phyloP scores from a whole-genome alignment of 1,139 yeast genomes.

The Candida neerlandica region DNA sequence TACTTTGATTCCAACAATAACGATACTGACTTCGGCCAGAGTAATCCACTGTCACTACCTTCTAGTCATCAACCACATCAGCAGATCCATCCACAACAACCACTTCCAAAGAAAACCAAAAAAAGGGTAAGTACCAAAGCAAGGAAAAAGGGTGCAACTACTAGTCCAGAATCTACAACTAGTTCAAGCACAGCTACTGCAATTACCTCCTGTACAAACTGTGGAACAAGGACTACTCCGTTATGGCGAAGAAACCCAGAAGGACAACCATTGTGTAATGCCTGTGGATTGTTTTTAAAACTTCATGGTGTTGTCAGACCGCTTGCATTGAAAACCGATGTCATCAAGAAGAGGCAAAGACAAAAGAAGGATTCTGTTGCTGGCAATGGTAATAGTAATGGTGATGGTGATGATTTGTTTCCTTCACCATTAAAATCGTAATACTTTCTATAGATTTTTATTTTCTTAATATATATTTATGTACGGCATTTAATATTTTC shows the following conservation, averaged over 20 bases:
- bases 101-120: constrained; percentile 3
- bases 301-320: constrained; percentile 62
- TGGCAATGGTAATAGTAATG: constrained; percentile 8
- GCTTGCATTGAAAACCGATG: constrained; percentile 78
- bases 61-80: not conserved
- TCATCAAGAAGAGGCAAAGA: constrained; percentile 70
- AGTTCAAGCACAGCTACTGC: constrained; percentile 7
- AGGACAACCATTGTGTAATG: constrained; percentile 59
- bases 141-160: constrained; percentile 10
- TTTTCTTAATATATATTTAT: too few relatives aligned
- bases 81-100: not conserved
- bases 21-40: not conserved
- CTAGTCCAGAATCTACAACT: constrained; percentile 9
- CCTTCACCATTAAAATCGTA: constrained; percentile 28
- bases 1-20: constrained; percentile 12
- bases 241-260: constrained; percentile 60
- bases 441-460: not conserved
- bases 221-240: constrained; percentile 60
- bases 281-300: constrained; percentile 60
- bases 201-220: constrained; percentile 45
- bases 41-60: not conserved
- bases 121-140: constrained; percentile 4
- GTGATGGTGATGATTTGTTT: constrained; percentile 42
- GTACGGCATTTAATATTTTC: too few relatives aligned
- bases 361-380: not conserved